phyloP scores from a whole-genome alignment of 768 basidiomycete genomes.

The Antrodiella citrinella region DNA sequence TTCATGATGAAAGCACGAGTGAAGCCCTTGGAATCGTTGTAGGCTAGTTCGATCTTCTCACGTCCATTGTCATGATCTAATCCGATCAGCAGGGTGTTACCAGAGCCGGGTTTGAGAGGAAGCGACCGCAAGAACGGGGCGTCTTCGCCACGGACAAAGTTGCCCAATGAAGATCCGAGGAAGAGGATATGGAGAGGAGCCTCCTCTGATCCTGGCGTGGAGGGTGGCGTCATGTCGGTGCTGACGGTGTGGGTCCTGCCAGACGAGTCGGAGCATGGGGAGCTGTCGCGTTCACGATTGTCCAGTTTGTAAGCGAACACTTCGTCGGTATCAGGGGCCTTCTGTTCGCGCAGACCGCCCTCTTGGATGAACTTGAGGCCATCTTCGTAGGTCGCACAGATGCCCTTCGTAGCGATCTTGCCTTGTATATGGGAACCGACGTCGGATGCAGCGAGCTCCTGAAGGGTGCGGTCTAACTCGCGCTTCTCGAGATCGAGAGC shows the following conservation, averaged over 20 bases:
- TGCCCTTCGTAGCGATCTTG: slow-evolving; percentile 73
- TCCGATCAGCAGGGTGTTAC: slow-evolving; percentile 86
- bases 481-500: slow-evolving; percentile 89
- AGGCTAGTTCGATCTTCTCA: slow-evolving; percentile 71
- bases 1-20: slow-evolving; percentile 82
- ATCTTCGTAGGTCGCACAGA: slow-evolving; percentile 89
- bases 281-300: slow-evolving; percentile 21
- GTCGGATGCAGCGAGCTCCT: slow-evolving; percentile 52
- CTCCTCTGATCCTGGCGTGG: slow-evolving; percentile 38
- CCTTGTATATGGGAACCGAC: slow-evolving; percentile 54
- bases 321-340: slow-evolving; percentile 5
- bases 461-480: slow-evolving; percentile 77
- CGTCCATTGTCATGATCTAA: slow-evolving; percentile 77
- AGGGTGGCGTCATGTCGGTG: slow-evolving; percentile 26
- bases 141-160: slow-evolving; percentile 69
- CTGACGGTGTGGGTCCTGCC: slow-evolving; percentile 10
- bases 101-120: slow-evolving; percentile 64
- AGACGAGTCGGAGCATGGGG: slow-evolving; percentile 26
- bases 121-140: slow-evolving; percentile 68
- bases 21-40: slow-evolving; percentile 72
- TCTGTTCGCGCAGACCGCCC: slow-evolving; percentile 42
- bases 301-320: slow-evolving; percentile 12
- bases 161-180: slow-evolving; percentile 87
- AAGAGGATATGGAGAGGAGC: slow-evolving; percentile 78
- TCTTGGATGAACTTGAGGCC: slow-evolving; percentile 73